These are phyloP conservation scores for Blastomyces emzantsi DNA, from an alignment of 2,329 filamentous ascomycete species.

Conservation along the genomic window DNA sequence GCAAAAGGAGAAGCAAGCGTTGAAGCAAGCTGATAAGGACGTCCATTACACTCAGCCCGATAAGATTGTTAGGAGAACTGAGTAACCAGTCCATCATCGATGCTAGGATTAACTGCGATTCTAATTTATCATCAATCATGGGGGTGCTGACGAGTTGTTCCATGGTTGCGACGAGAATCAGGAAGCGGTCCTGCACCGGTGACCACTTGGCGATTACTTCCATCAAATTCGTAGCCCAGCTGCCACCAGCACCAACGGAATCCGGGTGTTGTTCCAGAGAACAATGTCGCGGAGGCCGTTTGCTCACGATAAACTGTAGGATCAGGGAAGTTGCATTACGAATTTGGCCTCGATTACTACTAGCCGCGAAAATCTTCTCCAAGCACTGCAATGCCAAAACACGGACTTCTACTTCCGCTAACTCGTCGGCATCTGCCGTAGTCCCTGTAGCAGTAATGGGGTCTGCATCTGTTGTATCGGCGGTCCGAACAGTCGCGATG, in stretches of 20 bases:
- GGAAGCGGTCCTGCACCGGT: conserved; percentile 87
- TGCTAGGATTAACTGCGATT: conserved; percentile 64
- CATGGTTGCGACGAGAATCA: conserved; percentile 73
- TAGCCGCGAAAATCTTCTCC: conserved; percentile 70
- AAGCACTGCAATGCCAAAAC: conserved; percentile 77
- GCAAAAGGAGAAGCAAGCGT: conserved; percentile 69
- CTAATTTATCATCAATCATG: conserved; percentile 60
- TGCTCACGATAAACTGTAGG: conserved; percentile 58
- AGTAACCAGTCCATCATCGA: conserved; percentile 74
- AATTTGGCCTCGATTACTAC: conserved; percentile 71
- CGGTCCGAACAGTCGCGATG: conserved; percentile 65
- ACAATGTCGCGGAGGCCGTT: conserved; percentile 48
- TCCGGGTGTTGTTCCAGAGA: conserved; percentile 33
- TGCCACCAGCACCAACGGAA: conserved; percentile 41
- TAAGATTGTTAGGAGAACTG: conserved; percentile 82
- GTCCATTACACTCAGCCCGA: conserved; percentile 94
- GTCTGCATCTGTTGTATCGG: conserved; percentile 60
- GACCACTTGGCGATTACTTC: conserved; percentile 75
- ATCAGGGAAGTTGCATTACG: conserved; percentile 65
- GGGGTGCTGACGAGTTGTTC: conserved; percentile 63
- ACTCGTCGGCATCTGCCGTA: conserved; percentile 75
- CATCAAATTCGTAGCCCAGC: conserved; percentile 78
- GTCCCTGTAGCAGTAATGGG: conserved; percentile 60
- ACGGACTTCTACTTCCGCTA: conserved; percentile 82
- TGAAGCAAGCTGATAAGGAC: conserved; percentile 76